These are phyloP conservation scores for Globisporangium okanoganense DNA, from an alignment of 352 stramenopile genomes.

Conservation along the genomic window DNA sequence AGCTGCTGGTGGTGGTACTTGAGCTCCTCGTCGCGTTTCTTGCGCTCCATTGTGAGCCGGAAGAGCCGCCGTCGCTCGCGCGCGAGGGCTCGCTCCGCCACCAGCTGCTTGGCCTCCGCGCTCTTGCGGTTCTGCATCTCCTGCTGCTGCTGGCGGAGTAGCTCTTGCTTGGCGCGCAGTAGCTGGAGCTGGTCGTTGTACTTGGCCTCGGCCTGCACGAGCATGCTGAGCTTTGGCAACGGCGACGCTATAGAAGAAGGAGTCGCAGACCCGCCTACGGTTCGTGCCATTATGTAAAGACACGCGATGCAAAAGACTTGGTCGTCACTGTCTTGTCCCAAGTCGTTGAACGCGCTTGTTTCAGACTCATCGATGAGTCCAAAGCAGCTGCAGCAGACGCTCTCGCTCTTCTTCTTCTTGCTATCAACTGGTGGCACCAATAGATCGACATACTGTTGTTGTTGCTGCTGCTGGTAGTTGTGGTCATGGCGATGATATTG, in stretches of 20 bases:
- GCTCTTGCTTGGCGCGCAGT: conserved; percentile 38
- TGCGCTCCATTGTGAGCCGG: conserved; percentile 30
- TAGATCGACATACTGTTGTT: not conserved
- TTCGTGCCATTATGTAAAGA: conserved; percentile 16
- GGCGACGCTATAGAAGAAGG: conserved; percentile 14
- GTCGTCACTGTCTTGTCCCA: not conserved
- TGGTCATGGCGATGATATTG: not conserved
- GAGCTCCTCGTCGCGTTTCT: conserved; percentile 42
- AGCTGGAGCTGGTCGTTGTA: conserved; percentile 49
- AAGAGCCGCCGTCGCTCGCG: conserved; percentile 34
- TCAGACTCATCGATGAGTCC: conserved; percentile 16
- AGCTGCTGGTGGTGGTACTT: conserved; percentile 28
- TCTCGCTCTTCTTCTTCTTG: not conserved
- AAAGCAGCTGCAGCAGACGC: conserved; percentile 39
- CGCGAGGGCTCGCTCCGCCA: conserved; percentile 26
- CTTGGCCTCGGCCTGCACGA: conserved; percentile 54
- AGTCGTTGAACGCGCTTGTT: not conserved
- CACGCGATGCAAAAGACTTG: conserved; percentile 30
- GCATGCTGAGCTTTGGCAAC: conserved; percentile 40
- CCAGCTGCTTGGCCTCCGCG: conserved; percentile 28
- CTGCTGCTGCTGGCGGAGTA: conserved; percentile 42
- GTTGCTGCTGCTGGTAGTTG: not conserved
- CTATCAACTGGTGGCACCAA: no score
- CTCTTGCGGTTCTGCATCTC: conserved; percentile 36
- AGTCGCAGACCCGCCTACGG: not conserved